These are phyloP conservation scores for Phytophthora pistaciae DNA, from an alignment of 352 stramenopile genomes.

Conservation along the genomic window DNA sequence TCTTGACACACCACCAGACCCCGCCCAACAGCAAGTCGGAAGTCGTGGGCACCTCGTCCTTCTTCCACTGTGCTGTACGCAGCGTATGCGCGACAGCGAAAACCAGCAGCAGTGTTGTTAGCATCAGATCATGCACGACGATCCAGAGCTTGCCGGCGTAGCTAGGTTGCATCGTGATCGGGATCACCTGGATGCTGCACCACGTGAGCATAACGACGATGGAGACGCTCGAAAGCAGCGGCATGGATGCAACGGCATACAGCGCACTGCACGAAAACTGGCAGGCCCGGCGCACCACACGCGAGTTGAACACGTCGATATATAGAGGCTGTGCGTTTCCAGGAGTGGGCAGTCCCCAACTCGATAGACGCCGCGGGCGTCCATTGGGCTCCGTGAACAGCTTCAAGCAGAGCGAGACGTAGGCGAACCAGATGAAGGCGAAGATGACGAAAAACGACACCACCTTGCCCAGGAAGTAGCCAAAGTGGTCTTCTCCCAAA, in stretches of 20 bases:
- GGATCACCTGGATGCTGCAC: constrained; percentile 62
- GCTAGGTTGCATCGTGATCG: constrained; percentile 72
- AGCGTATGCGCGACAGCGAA: constrained; percentile 76
- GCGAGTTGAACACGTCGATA: constrained; percentile 80
- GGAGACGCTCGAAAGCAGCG: constrained; percentile 67
- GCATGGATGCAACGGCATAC: constrained; percentile 74
- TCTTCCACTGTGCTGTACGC: constrained; percentile 73
- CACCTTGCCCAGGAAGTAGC: constrained; percentile 67
- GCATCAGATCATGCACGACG: constrained; percentile 62
- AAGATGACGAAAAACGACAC: constrained; percentile 72
- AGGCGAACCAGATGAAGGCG: constrained; percentile 68
- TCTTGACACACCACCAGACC: constrained; percentile 57
- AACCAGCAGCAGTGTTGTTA: constrained; percentile 72
- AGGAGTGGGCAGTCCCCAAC: constrained; percentile 61
- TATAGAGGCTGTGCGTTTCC: constrained; percentile 60
- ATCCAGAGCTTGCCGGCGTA: constrained; percentile 76
- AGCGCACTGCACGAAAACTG: constrained; percentile 81
- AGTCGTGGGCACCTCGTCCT: constrained; percentile 68
- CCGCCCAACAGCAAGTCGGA: constrained; percentile 60
- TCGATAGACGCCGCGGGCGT: constrained; percentile 66
- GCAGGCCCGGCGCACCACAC: constrained; percentile 72
- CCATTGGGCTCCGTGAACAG: constrained; percentile 74
- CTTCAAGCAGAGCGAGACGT: constrained; percentile 73
- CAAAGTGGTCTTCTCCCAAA: constrained; percentile 70
- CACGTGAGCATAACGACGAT: constrained; percentile 60